A percentile compares a stretch with the other conserved stretches of the same genome.
Conservation (phyloP, 2,329 filamentous ascomycete species). For the Colletotrichum melonis region DNA sequence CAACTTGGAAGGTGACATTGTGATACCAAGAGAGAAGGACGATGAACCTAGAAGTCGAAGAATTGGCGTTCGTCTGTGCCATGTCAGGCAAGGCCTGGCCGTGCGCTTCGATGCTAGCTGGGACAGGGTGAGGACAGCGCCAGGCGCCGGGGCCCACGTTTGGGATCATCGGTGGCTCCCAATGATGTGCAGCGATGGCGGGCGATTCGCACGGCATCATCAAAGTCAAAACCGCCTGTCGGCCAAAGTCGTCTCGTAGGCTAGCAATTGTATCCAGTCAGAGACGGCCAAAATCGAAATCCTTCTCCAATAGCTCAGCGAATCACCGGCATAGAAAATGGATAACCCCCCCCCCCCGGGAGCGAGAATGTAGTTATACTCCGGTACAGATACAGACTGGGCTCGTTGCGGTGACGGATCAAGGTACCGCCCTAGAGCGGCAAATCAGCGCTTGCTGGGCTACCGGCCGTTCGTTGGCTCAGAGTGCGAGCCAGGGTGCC, state of each 20-base stretch:
- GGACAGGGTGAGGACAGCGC: constrained; percentile 17
- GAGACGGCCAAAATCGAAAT: constrained; percentile 8
- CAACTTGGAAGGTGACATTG: constrained; percentile 34
- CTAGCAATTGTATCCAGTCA: constrained; percentile 20
- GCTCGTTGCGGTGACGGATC: constrained; percentile 21
- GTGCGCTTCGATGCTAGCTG: constrained; percentile 25
- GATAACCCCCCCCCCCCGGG: not conserved
- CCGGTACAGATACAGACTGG: constrained; percentile 8
- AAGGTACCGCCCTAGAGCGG: constrained; percentile 2
- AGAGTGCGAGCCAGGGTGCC: constrained; percentile 15
- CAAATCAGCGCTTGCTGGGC: constrained; percentile 18
- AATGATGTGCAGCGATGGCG: constrained; percentile 35
- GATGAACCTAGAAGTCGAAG: constrained; percentile 4
- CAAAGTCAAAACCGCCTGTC: constrained; percentile 25
- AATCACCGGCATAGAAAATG: constrained; percentile 21
- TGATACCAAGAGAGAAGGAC: constrained; percentile 17
- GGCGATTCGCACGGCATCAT: constrained; percentile 36
- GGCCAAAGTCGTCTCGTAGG: constrained; percentile 15
- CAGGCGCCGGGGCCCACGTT: constrained; percentile 30
- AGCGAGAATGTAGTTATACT: constrained; percentile 3
- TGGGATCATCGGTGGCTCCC: constrained; percentile 29
- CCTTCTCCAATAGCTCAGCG: not conserved
- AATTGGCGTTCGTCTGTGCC: constrained; percentile 20
- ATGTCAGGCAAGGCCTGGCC: constrained; percentile 26
- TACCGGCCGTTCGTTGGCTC: constrained; percentile 14